Evolutionary conservation across 2,329 filamentous ascomycete genomes (phyloP).

Genomic region (Calcarisporium arbuscula): DNA sequence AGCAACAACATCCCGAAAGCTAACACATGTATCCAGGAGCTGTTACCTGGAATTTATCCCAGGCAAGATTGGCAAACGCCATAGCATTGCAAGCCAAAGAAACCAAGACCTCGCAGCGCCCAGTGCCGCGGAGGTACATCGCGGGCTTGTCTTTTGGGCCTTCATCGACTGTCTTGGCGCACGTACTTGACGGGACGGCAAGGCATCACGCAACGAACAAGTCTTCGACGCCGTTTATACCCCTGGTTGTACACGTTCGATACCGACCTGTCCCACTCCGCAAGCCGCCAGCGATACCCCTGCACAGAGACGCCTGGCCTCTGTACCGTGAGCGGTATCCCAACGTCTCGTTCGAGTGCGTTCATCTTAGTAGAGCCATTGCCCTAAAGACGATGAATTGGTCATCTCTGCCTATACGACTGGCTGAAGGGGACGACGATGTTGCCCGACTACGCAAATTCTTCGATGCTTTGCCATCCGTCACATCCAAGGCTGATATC

Average conservation of each 20-base stretch:
- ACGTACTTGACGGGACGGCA: constrained; percentile 67
- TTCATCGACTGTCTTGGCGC: constrained; percentile 71
- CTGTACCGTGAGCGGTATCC: constrained; percentile 58
- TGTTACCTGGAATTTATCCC: constrained; percentile 77
- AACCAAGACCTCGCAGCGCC: constrained; percentile 29
- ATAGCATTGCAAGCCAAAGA: constrained; percentile 44
- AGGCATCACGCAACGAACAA: constrained; percentile 58
- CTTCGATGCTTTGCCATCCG: constrained; percentile 58
- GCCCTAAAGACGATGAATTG: constrained; percentile 46
- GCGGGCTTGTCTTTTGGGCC: constrained; percentile 78
- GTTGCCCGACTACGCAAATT: constrained; percentile 45
- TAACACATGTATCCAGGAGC: constrained; percentile 19
- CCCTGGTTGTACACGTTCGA: constrained; percentile 55
- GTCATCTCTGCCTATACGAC: constrained; percentile 32
- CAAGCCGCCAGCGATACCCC: constrained; percentile 11
- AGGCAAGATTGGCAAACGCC: constrained; percentile 73
- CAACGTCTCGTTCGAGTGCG: constrained; percentile 53
- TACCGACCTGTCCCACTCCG: constrained; percentile 1
- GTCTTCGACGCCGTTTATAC: constrained; percentile 59
- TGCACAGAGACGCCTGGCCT: constrained; percentile 40
- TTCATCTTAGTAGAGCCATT: constrained; percentile 60
- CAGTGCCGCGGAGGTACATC: constrained; percentile 46
- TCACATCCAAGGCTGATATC: constrained; percentile 72
- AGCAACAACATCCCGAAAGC: neutral
- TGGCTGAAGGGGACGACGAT: constrained; percentile 13